Base-by-base conservation (phyloP, 2,329 filamentous ascomycete genomes). In the Coccinonectria pachysandricola region DNA sequence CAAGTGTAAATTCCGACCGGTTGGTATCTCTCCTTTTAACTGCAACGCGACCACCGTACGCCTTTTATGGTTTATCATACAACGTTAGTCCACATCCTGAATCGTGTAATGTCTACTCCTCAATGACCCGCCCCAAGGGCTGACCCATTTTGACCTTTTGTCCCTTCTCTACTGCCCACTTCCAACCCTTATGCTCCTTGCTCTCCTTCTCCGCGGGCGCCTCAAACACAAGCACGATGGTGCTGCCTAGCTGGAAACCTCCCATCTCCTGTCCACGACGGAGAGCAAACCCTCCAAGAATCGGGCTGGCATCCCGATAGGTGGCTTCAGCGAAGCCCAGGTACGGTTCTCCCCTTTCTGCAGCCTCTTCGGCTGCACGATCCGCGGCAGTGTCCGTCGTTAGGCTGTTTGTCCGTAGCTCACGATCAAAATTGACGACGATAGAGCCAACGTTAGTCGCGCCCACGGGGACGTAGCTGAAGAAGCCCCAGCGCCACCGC, bases 401-500 rank as follows among this genome's bases (percentile, higher is more conserved):
- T 27, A 98, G 65, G 42, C 77, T 86, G 59, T 98, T 98, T 26
- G 92, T 92, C 37, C 88, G 79, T 34, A 98, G 65, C 57, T 98
- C 91, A 33, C 78, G 68, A 58, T 98, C 92, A 54, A 98, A 98
- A 60, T 98, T 95, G 62, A 98, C 74, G 51, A 84, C 82, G 59
- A 98, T 96, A 33, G 83, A 92, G 30, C 91, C 91, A 22, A 98
- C 91, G 46, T 98, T 98, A 12, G 91, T 98, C 6, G 91, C 91
- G 36, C 91, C 91, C 17, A 98, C 91, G 9, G 92, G 87, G 0
- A 85, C 88, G 59, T 86, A 95, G 40, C 79, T 82, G 65, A 98
- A 98, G 70, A 98, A 96, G 11, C 91, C 91, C 72, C 85, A 92
- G 30, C 87, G 80, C 91, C 91, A 98, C 32, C 86, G 73, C 11